Percentiles rank a stretch among this genome's conserved stretches.
Conservation (phyloP, 2,329 filamentous ascomycete genomes). For the Botrytis cinerea region DNA sequence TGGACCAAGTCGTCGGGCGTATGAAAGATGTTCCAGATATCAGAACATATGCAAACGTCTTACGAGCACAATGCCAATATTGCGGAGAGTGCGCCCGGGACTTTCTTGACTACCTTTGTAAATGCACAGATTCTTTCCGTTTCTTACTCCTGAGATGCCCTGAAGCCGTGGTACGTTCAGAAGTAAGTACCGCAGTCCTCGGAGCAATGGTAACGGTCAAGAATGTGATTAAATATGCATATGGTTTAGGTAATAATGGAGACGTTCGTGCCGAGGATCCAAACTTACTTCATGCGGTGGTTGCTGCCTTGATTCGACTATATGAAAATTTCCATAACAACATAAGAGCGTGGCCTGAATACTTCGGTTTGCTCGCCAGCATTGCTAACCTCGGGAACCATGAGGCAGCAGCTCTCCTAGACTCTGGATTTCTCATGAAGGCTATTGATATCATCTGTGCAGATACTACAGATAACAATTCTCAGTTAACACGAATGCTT, state of each 20-base stretch:
- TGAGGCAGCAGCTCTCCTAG: slow-evolving; percentile 61
- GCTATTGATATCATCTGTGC: slow-evolving; percentile 40
- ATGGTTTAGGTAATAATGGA: slow-evolving; percentile 45
- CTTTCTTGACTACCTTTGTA: slow-evolving; percentile 62
- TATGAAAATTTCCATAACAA: slow-evolving; percentile 64
- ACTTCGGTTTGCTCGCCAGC: slow-evolving; percentile 69
- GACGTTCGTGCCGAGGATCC: slow-evolving; percentile 40
- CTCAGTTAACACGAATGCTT: slow-evolving; percentile 58
- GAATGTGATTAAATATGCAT: slow-evolving; percentile 48
- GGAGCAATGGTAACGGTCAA: slow-evolving; percentile 56
- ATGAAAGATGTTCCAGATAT: slow-evolving; percentile 69
- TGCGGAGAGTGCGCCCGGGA: slow-evolving; percentile 59
- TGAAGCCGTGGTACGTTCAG: slow-evolving; percentile 56
- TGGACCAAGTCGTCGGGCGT: slow-evolving; percentile 75
- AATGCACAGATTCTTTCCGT: slow-evolving; percentile 58
- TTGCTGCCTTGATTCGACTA: slow-evolving; percentile 55
- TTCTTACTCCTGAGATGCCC: slow-evolving; percentile 65
- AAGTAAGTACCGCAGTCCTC: slow-evolving; percentile 54
- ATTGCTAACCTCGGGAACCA: slow-evolving; percentile 63
- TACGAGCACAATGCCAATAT: slow-evolving; percentile 52
- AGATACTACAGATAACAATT: slow-evolving; percentile 35
- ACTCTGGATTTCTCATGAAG: slow-evolving; percentile 60
- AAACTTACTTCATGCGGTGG: slow-evolving; percentile 34
- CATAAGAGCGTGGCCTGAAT: slow-evolving; percentile 72
- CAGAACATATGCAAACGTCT: slow-evolving; percentile 53